Percentiles rank a stretch among this genome's conserved stretches.
phyloP scores from a whole-genome alignment of 441 rosid species.

The Mallotus repandus region DNA sequence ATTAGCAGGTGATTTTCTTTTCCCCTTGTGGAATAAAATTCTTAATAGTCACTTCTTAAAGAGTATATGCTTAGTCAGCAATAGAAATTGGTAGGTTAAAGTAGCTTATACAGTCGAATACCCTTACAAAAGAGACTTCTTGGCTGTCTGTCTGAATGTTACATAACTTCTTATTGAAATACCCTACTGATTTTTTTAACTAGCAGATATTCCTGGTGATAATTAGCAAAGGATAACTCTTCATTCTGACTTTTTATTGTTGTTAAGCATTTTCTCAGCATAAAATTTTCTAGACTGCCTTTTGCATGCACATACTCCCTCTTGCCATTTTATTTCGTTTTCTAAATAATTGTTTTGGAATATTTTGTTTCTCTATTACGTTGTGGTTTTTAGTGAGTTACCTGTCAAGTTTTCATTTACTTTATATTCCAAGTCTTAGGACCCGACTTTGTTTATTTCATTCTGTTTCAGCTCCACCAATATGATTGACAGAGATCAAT shows the following conservation, averaged over 20 bases:
- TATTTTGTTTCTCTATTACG: background rate
- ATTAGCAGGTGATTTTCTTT: slow-evolving; percentile 52
- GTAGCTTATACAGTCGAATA: background rate
- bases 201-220: background rate
- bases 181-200: background rate
- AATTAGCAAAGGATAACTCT: no score
- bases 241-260: background rate
- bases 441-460: slow-evolving; percentile 20
- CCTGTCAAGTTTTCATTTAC: background rate
- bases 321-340: background rate
- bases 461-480: slow-evolving; percentile 46
- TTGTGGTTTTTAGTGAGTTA: background rate
- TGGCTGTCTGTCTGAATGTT: background rate
- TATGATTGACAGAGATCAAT: slow-evolving; percentile 38
- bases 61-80: background rate
- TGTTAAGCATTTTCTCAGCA: background rate
- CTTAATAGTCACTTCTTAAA: background rate
- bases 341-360: background rate
- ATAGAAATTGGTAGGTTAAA: background rate
- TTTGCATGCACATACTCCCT: background rate
- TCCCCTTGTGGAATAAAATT: slow-evolving; percentile 4
- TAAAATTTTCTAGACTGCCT: background rate
- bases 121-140: background rate
- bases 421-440: slow-evolving; percentile 5
- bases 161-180: background rate